Evolutionary conservation across 164 flowering plant genomes (phyloP), one percentile per base, ranked within the genome.

Genomic region (Stephania cephalantha): DNA sequence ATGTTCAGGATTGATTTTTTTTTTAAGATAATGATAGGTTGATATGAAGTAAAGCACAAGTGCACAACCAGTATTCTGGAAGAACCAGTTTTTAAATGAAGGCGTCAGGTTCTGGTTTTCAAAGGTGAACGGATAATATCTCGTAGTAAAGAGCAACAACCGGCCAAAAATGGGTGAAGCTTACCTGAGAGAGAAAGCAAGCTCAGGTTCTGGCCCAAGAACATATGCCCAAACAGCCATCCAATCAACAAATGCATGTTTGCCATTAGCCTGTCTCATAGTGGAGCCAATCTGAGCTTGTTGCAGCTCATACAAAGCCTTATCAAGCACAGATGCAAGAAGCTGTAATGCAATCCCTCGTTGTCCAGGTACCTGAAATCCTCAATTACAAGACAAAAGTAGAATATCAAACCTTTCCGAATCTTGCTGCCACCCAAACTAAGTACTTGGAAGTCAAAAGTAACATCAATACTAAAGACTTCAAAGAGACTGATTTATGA

Each of bases 151-250:
- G 17, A 71, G 65, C 63, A 29, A 53, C 42, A 65, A 30, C 22
- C 8, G 67, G 71, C 6, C 46, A 29, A 44, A 31, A 69, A 72
- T n/a, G 69, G 58, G 61, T 11, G 73, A 10, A 69, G 68, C 31
- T 79, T 50, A 92, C 98, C 98, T 92, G 63, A 92, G 79, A 30
- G 93, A 81, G 72, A 96, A 87, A 79, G 86, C 88, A 82, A 96
- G 98, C 79, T 92, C 97, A 69, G 98, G 98, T 79, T 94, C 98
- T 53, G 99, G 99, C 73, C 99, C 98, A 71, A 96, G 87, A n/a
- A 94, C 89, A 85, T 76, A 96, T 65, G 97, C 94, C 99, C 98
- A 96, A 71, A 94, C 80, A 78, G 97, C 97, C 81, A 88, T 92
- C 97, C 95, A 96, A 77, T 96, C 98, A 84, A 83, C 76, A 73